Percentiles rank a stretch among this genome's conserved stretches.
These are phyloP conservation scores for Cytidiella melzeri DNA, from an alignment of 768 basidiomycete species.

Conservation along the genomic window DNA sequence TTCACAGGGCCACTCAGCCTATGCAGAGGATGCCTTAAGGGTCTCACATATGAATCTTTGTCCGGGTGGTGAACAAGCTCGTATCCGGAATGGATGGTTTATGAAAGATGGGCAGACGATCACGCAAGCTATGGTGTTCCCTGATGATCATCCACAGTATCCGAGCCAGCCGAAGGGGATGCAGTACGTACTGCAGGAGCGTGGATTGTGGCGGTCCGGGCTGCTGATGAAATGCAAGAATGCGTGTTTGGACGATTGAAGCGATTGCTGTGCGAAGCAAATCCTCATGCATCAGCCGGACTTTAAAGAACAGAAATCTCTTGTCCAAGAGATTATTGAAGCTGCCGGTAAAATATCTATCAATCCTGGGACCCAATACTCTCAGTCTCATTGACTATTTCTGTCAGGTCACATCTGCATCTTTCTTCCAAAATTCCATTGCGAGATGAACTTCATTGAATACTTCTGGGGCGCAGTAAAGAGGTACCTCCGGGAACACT, in stretches of 20 bases:
- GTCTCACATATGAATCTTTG: conserved; percentile 30
- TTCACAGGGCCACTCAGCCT: conserved; percentile 37
- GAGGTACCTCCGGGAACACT: conserved; percentile 13
- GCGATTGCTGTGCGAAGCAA: conserved; percentile 26
- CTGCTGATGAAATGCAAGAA: conserved; percentile 4
- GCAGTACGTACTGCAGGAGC: conserved; percentile 24
- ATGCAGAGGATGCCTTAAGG: conserved; percentile 31
- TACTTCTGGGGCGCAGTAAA: conserved; percentile 29
- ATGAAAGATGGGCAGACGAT: not conserved
- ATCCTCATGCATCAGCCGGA: conserved; percentile 24
- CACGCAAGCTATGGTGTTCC: conserved; percentile 31
- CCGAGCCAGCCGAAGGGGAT: conserved; percentile 29
- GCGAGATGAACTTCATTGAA: conserved; percentile 28
- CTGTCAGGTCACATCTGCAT: conserved; percentile 20
- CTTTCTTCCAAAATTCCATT: conserved; percentile 26
- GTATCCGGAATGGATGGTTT: conserved; percentile 17
- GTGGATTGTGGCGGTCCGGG: conserved; percentile 17
- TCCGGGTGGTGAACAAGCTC: conserved; percentile 34
- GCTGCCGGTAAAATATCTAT: conserved; percentile 11
- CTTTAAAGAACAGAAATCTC: conserved; percentile 20
- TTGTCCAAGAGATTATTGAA: conserved; percentile 23
- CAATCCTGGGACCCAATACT: not conserved
- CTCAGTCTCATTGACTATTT: not conserved
- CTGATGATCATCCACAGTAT: conserved; percentile 25
- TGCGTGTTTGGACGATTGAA: not conserved